Evolutionary conservation across 805 yeast genomes (phyloP).

Genomic region (Tetrapisispora namnaoensis): DNA sequence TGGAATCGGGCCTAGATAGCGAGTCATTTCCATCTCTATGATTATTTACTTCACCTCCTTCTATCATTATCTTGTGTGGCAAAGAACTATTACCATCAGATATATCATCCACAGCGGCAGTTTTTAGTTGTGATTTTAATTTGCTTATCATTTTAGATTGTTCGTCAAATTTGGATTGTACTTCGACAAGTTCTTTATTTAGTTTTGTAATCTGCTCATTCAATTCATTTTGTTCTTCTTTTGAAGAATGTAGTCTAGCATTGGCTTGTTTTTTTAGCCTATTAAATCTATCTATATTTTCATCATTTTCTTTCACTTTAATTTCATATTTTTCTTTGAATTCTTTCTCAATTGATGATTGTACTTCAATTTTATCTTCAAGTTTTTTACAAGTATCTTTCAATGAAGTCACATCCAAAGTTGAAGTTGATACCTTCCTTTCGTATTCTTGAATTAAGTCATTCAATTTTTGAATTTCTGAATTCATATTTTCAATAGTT

Average conservation of each 20-base stretch:
- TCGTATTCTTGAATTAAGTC: not conserved
- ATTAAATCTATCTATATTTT: slow-evolving; percentile 25
- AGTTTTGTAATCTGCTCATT: slow-evolving; percentile 30
- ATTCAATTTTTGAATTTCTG: slow-evolving; percentile 11
- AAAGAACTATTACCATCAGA: not conserved
- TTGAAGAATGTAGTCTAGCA: slow-evolving; percentile 26
- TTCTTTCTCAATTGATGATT: not conserved
- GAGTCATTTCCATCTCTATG: no score
- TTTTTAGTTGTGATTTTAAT: not conserved
- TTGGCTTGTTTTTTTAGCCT: slow-evolving; percentile 29
- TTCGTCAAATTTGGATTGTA: slow-evolving; percentile 20
- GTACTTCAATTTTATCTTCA: slow-evolving; percentile 13
- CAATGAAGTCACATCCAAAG: slow-evolving; percentile 7
- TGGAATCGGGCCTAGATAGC: no score
- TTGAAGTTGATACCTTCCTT: slow-evolving; percentile 13
- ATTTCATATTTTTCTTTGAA: slow-evolving; percentile 17
- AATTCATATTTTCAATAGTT: slow-evolving; percentile 10
- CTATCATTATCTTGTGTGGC: no score
- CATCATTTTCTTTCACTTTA: slow-evolving; percentile 23
- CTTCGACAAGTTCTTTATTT: slow-evolving; percentile 27
- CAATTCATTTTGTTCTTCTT: slow-evolving; percentile 31
- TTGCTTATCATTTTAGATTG: slow-evolving; percentile 5
- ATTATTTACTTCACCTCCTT: no score
- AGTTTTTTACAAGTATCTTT: not conserved
- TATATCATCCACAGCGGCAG: not conserved